phyloP scores from a whole-genome alignment of 1,284 basidiomycete genomes.

The Ceratobasidium sp. region DNA sequence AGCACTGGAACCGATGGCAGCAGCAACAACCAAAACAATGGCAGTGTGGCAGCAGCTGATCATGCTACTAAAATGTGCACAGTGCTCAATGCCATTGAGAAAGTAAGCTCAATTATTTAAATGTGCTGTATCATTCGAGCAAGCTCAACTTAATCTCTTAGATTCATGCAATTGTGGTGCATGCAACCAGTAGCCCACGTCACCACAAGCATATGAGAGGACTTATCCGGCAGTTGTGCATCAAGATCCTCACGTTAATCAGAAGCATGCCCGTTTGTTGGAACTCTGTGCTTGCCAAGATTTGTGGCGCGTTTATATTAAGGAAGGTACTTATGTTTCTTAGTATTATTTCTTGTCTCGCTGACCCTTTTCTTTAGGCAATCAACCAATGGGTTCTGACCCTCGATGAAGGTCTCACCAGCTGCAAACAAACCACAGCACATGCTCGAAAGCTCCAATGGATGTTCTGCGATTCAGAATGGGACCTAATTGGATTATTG shows the following conservation, averaged over 20 bases:
- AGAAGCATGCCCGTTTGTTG: constrained; percentile 8
- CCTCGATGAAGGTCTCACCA: neutral
- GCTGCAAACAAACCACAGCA: neutral
- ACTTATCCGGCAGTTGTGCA: neutral
- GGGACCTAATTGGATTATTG: neutral
- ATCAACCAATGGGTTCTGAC: constrained; percentile 12
- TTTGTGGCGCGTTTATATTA: neutral
- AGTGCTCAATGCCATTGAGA: neutral
- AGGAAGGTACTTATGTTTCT: neutral
- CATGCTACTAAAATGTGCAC: no score
- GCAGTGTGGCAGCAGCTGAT: no score
- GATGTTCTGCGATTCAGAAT: constrained; percentile 11
- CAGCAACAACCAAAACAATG: no score
- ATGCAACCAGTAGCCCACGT: neutral
- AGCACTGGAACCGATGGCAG: no score
- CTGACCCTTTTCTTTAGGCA: neutral
- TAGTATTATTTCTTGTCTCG: no score
- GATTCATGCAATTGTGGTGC: constrained; percentile 13
- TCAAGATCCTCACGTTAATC: neutral
- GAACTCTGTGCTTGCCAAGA: constrained; percentile 30
- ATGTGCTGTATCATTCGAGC: no score
- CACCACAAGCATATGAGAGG: neutral
- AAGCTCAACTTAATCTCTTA: neutral
- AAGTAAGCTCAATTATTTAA: neutral
- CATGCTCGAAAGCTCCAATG: neutral